Base-by-base conservation (phyloP, 495 filamentous ascomycete genomes). In the Apiosordaria backusii region DNA sequence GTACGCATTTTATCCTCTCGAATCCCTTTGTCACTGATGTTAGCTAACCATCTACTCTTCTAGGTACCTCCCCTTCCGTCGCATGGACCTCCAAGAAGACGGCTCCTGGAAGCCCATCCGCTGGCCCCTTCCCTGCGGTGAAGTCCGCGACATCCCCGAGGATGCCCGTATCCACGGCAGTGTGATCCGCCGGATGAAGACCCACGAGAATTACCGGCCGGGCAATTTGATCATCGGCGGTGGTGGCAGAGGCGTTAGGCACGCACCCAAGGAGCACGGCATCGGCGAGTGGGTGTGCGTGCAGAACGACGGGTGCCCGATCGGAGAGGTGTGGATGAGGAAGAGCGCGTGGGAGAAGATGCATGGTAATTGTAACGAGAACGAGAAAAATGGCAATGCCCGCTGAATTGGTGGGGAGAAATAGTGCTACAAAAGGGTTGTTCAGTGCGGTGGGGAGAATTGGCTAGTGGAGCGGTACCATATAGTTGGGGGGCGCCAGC, bases 211-310 rank as follows among this genome's bases (percentile, higher is more conserved):
- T 0, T 96, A 95, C 70, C 82, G 92, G 0, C 92, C 92, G 0
- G 92, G 91, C 0, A 96, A 96, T 70, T 74, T 95, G 61, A 89
- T 96, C 55, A 73, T 92, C 13, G 91, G 92, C 16, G 92, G 92
- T 1, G 92, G 92, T 13, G 92, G 92, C 0, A 79, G 91, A 22
- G 92, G 91, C 0, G 67, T 75, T 19, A 71, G 84, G 23, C 70
- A 67, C 18, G 92, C 92, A 0, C 88, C 90, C 0, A 74, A 80
- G 18, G 73, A 86, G 50, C 70, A 81, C 58, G 89, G 90, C 0
- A 92, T 86, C 58, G 92, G 91, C 0, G 81, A 92, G 16, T 96
- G 92, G 92, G 83, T 84, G 2, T 83, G 90, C 22, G 75, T 87
- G 7, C 81, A 75, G 54, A 81, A 87, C 26, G 79, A 89, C 60